phyloP scores from a whole-genome alignment of 306 rosid genomes.

The Gleditsia sinensis region DNA sequence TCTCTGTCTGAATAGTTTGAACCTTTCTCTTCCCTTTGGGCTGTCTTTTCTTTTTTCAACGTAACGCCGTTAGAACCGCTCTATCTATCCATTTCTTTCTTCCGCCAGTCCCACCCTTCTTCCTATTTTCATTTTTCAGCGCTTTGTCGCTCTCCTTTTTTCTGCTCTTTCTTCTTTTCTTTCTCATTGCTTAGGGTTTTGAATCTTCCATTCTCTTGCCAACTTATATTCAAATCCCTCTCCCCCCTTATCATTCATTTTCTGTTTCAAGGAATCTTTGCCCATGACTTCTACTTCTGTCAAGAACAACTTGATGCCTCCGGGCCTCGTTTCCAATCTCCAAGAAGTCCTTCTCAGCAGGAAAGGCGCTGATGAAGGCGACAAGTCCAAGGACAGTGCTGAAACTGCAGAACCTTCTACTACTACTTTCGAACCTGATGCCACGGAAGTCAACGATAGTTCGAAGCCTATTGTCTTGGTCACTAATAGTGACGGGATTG shows the following conservation, averaged over 20 bases:
- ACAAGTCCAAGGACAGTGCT: conserved; percentile 45
- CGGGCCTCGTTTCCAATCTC: conserved; percentile 90
- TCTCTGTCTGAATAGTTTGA: neutral
- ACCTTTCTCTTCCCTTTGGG: conserved; percentile 26
- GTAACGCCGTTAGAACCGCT: conserved; percentile 88
- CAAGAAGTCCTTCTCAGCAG: conserved; percentile 67
- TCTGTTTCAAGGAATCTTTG: conserved; percentile 4
- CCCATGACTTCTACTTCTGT: conserved; percentile 56
- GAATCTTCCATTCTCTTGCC: conserved; percentile 20
- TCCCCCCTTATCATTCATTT: neutral
- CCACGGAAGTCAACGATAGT: conserved; percentile 30
- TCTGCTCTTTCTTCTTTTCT: conserved; percentile 1
- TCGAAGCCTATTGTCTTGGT: conserved; percentile 73
- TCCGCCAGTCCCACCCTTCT: neutral
- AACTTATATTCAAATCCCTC: neutral
- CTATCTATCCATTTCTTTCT: conserved; percentile 41
- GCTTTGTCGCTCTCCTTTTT: conserved; percentile 28
- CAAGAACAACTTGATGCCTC: conserved; percentile 65
- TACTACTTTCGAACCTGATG: conserved; percentile 40
- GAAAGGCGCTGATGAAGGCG: conserved; percentile 40
- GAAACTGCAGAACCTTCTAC: conserved; percentile 46
- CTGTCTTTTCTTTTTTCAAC: conserved; percentile 34
- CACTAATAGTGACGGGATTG: conserved; percentile 79
- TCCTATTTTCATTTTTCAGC: conserved; percentile 30
- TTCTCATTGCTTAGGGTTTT: conserved; percentile 68